Conservation (phyloP, 768 basidiomycete genomes). For the Leccinum subgranulosum region DNA sequence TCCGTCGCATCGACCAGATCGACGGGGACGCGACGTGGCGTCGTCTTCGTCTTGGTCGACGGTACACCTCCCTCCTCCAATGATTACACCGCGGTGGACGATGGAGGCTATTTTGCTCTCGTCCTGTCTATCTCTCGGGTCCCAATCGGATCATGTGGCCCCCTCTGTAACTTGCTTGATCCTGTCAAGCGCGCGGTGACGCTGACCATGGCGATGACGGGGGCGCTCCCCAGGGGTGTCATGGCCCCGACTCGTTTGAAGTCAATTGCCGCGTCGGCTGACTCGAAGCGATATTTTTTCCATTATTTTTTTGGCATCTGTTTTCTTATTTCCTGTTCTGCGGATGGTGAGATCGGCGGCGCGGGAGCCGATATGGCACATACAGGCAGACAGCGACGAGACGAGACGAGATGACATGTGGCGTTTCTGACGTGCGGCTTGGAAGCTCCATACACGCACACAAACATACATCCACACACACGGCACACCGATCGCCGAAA, state of each 20-base stretch:
- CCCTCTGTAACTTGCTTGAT: neutral
- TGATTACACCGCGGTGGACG: neutral
- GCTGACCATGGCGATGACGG: neutral
- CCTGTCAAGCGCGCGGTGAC: neutral
- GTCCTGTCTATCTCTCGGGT: neutral
- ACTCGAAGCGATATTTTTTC: neutral
- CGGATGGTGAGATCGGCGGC: neutral
- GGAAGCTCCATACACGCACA: neutral
- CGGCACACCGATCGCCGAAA: neutral
- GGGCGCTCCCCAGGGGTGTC: neutral
- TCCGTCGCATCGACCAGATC: neutral
- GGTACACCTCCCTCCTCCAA: neutral
- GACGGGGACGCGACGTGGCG: neutral
- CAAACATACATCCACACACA: neutral
- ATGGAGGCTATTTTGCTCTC: neutral
- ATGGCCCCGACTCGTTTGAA: neutral
- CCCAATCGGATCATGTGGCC: neutral
- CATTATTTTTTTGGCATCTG: neutral
- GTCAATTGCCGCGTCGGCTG: neutral
- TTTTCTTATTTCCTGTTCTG: neutral
- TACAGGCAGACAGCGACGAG: neutral
- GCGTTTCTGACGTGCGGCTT: neutral
- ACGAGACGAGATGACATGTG: neutral
- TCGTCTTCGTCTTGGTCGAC: neutral
- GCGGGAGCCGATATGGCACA: neutral